Base-by-base conservation (phyloP, 2,329 filamentous ascomycete species). In the Clarireedia homoeocarpa region DNA sequence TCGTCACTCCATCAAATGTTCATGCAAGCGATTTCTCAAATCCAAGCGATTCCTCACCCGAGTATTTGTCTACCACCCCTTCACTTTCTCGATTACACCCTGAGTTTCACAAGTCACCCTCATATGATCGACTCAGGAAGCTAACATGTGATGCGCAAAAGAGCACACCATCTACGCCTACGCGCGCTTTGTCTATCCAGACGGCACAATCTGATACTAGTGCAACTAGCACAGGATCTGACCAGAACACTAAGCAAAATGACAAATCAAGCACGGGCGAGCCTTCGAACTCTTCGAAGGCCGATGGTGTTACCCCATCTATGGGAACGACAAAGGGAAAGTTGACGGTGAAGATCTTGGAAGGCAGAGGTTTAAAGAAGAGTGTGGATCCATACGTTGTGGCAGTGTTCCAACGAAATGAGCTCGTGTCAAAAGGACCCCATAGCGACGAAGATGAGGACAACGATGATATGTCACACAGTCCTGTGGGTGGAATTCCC, bases 321-420 rank as follows among this genome's bases (percentile, higher is more conserved):
- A 82, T 87, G 5, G 84, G 85, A 9, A 76, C 84, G 23, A 79
- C 89, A 23, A 92, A 89, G 71, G 94, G 94, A 57, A 96, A 94
- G 71, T 77, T 99, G 56, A 88, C 86, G 36, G 89, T 99, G 65
- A 91, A 89, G 69, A 94, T 99, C 54, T 79, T 85, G 51, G 90
- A 96, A 71, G 94, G 88, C 48, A 82, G 90, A 66, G 89, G 89
- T 9, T 74, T 99, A 52, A 82, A 87, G 59, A 89, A 85, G 57
- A 90, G 90, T 68, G 83, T 85, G 58, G 89, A 96, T 66, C 94
- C 94, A 1, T 99, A 99, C 67, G 89, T 96, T 52, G 91, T 99
- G 10, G 95, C 89, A 58, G 91, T 96, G 26, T 99, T 97, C 68
- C 94, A 99, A 71, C 88, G 90, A 70, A 96, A 92, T 68, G 94